Base-by-base conservation (phyloP, 768 basidiomycete genomes). In the Pleurotus citrinopileatus region DNA sequence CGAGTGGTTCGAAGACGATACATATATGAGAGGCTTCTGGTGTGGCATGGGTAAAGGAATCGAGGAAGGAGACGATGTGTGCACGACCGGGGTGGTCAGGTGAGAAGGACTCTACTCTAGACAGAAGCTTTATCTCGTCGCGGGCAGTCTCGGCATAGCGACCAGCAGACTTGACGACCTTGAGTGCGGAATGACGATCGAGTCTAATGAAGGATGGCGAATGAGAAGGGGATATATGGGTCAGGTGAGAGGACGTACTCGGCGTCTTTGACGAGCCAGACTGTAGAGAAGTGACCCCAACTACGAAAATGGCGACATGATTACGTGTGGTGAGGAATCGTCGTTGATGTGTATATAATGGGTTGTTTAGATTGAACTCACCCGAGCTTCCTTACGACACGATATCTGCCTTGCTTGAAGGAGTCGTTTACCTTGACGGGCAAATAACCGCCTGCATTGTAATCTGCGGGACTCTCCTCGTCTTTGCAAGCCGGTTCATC, bases 231-330 rank as follows among this genome's bases (percentile, higher is more conserved):
- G 5, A 12, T 9, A 37, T 51, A 32, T 4, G 48, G 17, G 15
- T 32, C 34, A 51, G 29, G 10, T 9, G 38, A 36, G 48, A 61
- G 37, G 20, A 79, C 89, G 65, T 60, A 92, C 90, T 82, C 71
- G 23, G 73, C 70, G 66, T 93, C 91, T 64, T 86, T 86, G 17
- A 90, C 89, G 28, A 94, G 85, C 93, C 93, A 94, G 22, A 94
- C 94, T 13, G 94, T 95, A 1, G 91, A 94, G 67, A 96, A 96
- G 72, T 95, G 93, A 34, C 94, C 94, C 94, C 94, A 96, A 54
- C 89, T 91, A 57, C 23, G 52, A 52, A 42, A 60, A 57, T 53
- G 52, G 53, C 48, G 46, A 57, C 57, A 64, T 54, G 53, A 67
- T 56, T 36, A 56, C 57, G 66, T 63, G 63, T 57, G 48, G 42